Evolutionary conservation across 2,329 filamentous ascomycete species (phyloP).

Genomic region (Colletotrichum sp.): DNA sequence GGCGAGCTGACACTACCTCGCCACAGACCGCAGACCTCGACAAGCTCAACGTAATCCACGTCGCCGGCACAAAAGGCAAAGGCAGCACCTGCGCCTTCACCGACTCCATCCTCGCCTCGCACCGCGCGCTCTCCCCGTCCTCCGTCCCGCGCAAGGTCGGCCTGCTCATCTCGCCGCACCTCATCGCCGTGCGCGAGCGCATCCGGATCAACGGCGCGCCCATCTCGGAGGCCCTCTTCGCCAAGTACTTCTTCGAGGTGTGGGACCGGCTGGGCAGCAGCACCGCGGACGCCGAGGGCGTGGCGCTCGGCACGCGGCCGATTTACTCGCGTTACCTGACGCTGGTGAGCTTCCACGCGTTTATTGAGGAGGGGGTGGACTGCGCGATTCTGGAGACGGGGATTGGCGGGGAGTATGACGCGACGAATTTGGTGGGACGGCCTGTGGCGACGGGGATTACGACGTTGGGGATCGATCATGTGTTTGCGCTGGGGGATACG

Average conservation of each 20-base stretch:
- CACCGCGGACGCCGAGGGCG: constrained; percentile 46
- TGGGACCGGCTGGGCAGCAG: constrained; percentile 69
- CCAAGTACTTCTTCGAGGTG: constrained; percentile 81
- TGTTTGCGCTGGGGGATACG: constrained; percentile 78
- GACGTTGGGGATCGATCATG: constrained; percentile 86
- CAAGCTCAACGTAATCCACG: constrained; percentile 68
- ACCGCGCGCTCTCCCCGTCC: constrained; percentile 7
- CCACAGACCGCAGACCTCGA: constrained; percentile 38
- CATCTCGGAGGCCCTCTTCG: constrained; percentile 71
- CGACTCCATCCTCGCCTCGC: constrained; percentile 69
- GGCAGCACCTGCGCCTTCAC: constrained; percentile 87
- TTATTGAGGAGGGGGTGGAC: constrained; percentile 75
- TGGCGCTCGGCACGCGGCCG: constrained; percentile 72
- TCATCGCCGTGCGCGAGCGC: constrained; percentile 82
- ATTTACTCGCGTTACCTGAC: constrained; percentile 94
- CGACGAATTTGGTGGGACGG: constrained; percentile 77
- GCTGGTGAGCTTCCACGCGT: constrained; percentile 85
- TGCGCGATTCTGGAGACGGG: constrained; percentile 90
- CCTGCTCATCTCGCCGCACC: constrained; percentile 85
- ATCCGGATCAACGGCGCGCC: constrained; percentile 81
- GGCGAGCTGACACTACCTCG: not conserved
- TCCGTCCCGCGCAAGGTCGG: constrained; percentile 57
- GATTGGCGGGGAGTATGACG: constrained; percentile 92
- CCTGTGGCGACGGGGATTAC: constrained; percentile 72
- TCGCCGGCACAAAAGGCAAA: constrained; percentile 95